A percentile compares a stretch with the other conserved stretches of the same genome.
Conservation (phyloP, 2,329 filamentous ascomycete species). For the Paecilomyces sp. region DNA sequence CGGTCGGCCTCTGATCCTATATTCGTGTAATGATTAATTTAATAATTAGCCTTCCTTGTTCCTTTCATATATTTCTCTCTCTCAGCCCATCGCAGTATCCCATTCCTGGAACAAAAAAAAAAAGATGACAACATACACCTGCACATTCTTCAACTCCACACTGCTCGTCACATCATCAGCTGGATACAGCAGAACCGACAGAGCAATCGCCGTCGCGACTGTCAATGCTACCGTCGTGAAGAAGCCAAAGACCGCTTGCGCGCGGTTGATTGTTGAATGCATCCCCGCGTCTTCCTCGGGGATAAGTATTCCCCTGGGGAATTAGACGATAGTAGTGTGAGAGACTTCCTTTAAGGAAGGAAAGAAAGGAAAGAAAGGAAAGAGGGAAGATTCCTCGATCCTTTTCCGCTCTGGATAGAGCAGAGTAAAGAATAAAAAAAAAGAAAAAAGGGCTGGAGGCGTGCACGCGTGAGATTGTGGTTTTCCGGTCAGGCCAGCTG, state of each 20-base stretch:
- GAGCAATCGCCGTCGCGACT: slow-evolving; percentile 70
- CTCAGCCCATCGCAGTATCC: too few species aligned
- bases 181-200: slow-evolving; percentile 62
- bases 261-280: slow-evolving; percentile 78
- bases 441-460: background rate
- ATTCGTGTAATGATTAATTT: background rate
- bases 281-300: slow-evolving; percentile 44
- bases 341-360: background rate
- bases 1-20: slow-evolving; percentile 78
- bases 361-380: background rate
- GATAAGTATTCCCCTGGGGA: too few species aligned
- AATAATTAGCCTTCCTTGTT: background rate
- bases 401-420: background rate
- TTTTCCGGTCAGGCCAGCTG: background rate
- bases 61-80: background rate
- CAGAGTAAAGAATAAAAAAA: background rate
- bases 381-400: background rate
- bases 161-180: slow-evolving; percentile 48
- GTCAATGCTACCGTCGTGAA: slow-evolving; percentile 90
- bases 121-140: slow-evolving; percentile 60
- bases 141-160: slow-evolving; percentile 54
- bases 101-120: background rate
- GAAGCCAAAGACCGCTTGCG: slow-evolving; percentile 94
- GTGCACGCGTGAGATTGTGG: background rate
- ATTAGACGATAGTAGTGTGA: too few species aligned